These are phyloP conservation scores for Arctium lappa DNA, from an alignment of 129 eudicot species.

Conservation along the genomic window DNA sequence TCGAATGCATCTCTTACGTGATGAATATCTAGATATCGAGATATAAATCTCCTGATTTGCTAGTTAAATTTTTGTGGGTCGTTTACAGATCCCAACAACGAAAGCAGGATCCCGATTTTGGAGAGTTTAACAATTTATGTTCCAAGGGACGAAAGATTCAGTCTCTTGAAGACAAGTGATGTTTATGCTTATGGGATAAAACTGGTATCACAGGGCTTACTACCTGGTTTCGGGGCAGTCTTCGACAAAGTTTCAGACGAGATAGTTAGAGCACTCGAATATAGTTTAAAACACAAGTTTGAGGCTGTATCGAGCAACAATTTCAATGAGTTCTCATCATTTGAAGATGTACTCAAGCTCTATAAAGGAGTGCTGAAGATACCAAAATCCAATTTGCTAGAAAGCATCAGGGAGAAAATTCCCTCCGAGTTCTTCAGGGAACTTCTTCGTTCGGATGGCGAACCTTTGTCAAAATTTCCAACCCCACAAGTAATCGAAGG, in stretches of 20 bases:
- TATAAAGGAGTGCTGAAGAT: slow-evolving; percentile 51
- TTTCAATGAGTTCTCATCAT: slow-evolving; percentile 61
- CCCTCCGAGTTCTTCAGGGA: slow-evolving; percentile 62
- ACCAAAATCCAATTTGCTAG: slow-evolving; percentile 35
- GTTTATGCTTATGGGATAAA: slow-evolving; percentile 45
- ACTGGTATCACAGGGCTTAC: slow-evolving; percentile 35
- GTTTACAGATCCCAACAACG: slow-evolving; percentile 42
- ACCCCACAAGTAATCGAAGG: slow-evolving; percentile 78
- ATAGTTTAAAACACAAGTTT: slow-evolving; percentile 33
- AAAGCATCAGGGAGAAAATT: slow-evolving; percentile 41
- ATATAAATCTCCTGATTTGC: too few relatives aligned
- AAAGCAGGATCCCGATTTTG: slow-evolving; percentile 43
- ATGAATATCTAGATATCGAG: not conserved
- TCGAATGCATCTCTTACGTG: not conserved
- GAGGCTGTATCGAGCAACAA: slow-evolving; percentile 43
- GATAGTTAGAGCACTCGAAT: slow-evolving; percentile 32
- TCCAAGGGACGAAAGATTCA: slow-evolving; percentile 54
- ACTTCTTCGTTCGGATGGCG: slow-evolving; percentile 64
- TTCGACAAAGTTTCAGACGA: slow-evolving; percentile 41
- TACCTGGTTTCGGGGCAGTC: slow-evolving; percentile 38
- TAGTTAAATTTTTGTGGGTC: not conserved
- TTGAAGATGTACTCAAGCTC: slow-evolving; percentile 57
- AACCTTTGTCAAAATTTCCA: slow-evolving; percentile 57
- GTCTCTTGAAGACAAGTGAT: slow-evolving; percentile 39
- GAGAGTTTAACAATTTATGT: slow-evolving; percentile 47